Evolutionary conservation across 257 asterid species (phyloP), one percentile per base, ranked within the genome.

Genomic region (Asclepias syriaca): DNA sequence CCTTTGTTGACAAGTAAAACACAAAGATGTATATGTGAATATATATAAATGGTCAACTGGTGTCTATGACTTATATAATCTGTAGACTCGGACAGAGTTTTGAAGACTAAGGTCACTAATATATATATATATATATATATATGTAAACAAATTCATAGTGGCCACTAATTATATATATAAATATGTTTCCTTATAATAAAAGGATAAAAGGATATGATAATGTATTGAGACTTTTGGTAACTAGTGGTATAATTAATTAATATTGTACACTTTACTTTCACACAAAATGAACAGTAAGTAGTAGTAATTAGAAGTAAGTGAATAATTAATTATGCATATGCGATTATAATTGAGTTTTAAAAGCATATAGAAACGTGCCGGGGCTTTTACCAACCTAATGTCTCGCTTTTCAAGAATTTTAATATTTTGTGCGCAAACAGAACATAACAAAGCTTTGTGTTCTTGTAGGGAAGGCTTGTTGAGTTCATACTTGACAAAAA

Each of bases 381-480:
- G 68, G 59, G 57, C 80, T 81, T 77, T 80, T 71, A 53, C 65
- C 73, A 71, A 74, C 82, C 80, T 22, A 45, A 46, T 81, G 80
- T 81, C 71, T 67, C 77, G 70, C 54, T 21, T 61, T 27, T 67
- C 56, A 48, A 65, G 71, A 65, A 39, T 61, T 34, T 34, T 34
- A 34, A 34, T 34, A 34, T 34, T 32, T 34, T 34, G 39, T 50
- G 66, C 40, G 64, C 69, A 21, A 68, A 68, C 16, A 71, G 70
- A 77, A 4, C 39, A 34, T 34, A 2, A 34, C 39, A 34, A 34
- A 34, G 74, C 46, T 24, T 59, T 71, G 76, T 79, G 79, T 68
- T 80, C 66, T 72, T 70, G 72, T 78, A 43, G 71, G 80, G 77
- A 68, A 72, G 22, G 64, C 34, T 6, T 75, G 81, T 75, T 75